phyloP scores from a whole-genome alignment of 768 basidiomycete species.

The Hygrocybe punicea region DNA sequence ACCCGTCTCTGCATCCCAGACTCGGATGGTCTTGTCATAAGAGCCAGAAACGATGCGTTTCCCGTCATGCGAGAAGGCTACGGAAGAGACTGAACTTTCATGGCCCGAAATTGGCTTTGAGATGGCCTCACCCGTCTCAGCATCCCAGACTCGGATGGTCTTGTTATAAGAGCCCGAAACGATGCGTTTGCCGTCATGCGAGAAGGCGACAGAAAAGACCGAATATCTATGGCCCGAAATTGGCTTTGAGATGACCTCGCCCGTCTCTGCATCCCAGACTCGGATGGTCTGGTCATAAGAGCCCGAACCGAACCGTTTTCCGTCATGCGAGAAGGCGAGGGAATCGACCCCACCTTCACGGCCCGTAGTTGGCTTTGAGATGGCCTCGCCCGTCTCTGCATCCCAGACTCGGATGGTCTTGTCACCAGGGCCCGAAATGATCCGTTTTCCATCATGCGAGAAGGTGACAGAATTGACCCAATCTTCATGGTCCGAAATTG shows the following conservation, averaged over 20 bases:
- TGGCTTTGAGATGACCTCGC: not conserved
- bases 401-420: not conserved
- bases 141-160: not conserved
- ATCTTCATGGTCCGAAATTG: not conserved
- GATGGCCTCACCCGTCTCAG: not conserved
- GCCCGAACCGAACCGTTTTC: constrained; percentile 2
- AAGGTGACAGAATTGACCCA: not conserved
- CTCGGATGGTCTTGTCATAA: not conserved
- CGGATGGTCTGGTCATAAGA: constrained; percentile 2
- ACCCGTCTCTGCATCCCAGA: not conserved
- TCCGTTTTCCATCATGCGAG: not conserved
- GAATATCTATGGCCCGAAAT: not conserved
- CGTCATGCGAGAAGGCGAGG: constrained; percentile 5
- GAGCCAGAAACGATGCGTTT: constrained; percentile 20
- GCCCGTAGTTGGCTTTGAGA: no score
- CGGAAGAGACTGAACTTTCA: constrained; percentile 11
- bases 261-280: constrained; percentile 8
- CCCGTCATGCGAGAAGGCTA: constrained; percentile 27
- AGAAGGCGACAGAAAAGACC: constrained; percentile 7
- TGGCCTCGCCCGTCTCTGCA: not conserved
- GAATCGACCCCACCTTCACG: not conserved
- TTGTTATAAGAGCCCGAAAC: constrained; percentile 1
- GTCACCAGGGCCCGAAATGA: not conserved
- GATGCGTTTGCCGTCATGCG: not conserved
- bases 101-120: no score